Base-by-base conservation (phyloP, 495 filamentous ascomycete genomes). In the Paragyromitra xinjiangensis region DNA sequence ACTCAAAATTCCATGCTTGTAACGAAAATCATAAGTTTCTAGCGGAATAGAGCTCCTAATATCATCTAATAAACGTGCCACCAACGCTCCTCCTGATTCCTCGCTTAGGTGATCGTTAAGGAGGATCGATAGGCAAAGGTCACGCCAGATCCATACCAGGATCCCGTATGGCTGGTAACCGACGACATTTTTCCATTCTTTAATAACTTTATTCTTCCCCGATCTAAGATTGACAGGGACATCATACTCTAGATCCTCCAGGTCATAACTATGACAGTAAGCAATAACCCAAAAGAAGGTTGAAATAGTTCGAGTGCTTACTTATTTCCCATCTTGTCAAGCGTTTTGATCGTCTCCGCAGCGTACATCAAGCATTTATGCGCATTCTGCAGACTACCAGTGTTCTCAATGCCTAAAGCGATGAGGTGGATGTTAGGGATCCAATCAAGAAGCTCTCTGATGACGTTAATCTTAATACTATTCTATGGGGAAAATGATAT, bases 91-190 rank as follows among this genome's bases (percentile, higher is more conserved):
- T 14, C 67, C 68, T 1, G 48, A 73, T 11, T 55, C 39, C 12
- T 26, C 3, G 6, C 4, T 34, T 40, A 19, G 19, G 5, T 55
- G 58, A 12, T 64, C 40, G 16, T 58, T 65, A 40, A 37, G 22
- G 6, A 75, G 48, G 3, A 76, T 56, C 44, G 68, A 72, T 4
- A 76, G 19, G 26, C 73, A 76, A 12, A 76, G 59, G 22, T 76
- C 73, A 8, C 73, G 73, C 73, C 73, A 76, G 40, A 76, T 63
- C 73, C 73, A 76, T 3, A 64, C 29, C 1, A 76, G 59, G 12
- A 72, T 73, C 5, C 50, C 59, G 48, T 64, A 76, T 19, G 73
- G 59, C 3, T 76, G 45, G 29, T 76, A 76, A 26, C 40, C 59
- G 11, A 39, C 22, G 6, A 76, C 58, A 14, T 39, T 39, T 22